Evolutionary conservation across 768 basidiomycete species (phyloP), one percentile per base, ranked within the genome.

Genomic region (Calocybe cyanea): DNA sequence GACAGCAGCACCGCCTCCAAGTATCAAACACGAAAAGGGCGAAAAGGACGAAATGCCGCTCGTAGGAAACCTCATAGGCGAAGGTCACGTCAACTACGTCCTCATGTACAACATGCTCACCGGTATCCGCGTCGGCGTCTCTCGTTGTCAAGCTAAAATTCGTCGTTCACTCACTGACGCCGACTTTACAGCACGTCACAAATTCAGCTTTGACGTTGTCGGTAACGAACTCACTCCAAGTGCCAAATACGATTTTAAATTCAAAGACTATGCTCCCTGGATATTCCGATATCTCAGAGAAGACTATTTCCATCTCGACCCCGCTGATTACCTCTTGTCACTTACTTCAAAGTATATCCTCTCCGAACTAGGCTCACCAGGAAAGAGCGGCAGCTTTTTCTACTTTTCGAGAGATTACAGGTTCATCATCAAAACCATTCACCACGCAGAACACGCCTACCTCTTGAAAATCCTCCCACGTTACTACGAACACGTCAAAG

Each of bases 91-190:
- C 64, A 99, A 99, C 71, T 99, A 97, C 56, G 90, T 98, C 48
- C 70, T 99, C 59, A 98, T 98, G 96, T 99, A 98, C 71, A 98
- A 99, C 71, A 99, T 99, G 96, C 75, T 99, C 58, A 99, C 96
- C 3, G 96, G 96, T 4, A 99, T 99, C 50, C 81, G 96, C 33
- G 92, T 93, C 55, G 94, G 85, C 21, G 94, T 98, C 10, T 98
- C 95, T 37, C 73, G 96, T 52, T 96, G 91, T 70, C 92, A 96
- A 62, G 96, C 94, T 37, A 98, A 98, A 72, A 83, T 93, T 4
- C 85, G 86, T 64, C 80, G 92, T 41, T 78, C 84, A 3, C 69
- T 99, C 32, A 87, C 86, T 9, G 76, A 81, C 39, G 89, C 89
- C 24, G 95, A 99, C 65, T 99, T 92, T 57, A 71, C 71, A 0